A percentile compares a stretch with the other conserved stretches of the same genome.
phyloP scores from a whole-genome alignment of 2,329 filamentous ascomycete species.

The Triangularia setosa region DNA sequence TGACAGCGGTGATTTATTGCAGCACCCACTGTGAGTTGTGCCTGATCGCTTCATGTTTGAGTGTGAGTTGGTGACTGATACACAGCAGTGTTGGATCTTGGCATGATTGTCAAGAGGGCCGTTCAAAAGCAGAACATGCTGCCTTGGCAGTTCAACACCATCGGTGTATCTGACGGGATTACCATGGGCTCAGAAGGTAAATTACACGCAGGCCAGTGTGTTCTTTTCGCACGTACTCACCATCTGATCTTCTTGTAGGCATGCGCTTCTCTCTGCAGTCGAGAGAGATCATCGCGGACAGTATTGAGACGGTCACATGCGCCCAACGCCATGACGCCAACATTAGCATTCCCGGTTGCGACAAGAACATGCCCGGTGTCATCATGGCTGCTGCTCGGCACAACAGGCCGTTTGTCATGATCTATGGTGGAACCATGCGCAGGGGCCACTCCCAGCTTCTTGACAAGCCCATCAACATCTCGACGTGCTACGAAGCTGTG shows the following conservation, averaged over 20 bases:
- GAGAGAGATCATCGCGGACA: constrained; percentile 89
- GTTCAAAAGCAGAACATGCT: constrained; percentile 82
- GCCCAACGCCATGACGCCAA: constrained; percentile 92
- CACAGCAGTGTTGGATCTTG: constrained; percentile 71
- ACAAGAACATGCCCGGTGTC: constrained; percentile 96
- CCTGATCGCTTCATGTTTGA: not conserved
- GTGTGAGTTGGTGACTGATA: constrained; percentile 24
- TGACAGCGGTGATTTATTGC: constrained; percentile 6
- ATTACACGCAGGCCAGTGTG: constrained; percentile 18
- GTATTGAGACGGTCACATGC: constrained; percentile 87
- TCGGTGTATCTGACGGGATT: constrained; percentile 85
- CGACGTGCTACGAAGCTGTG: constrained; percentile 81
- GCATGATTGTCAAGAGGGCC: constrained; percentile 79
- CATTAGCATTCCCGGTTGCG: constrained; percentile 88
- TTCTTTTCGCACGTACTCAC: not conserved
- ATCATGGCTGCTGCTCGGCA: constrained; percentile 87
- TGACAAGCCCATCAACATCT: constrained; percentile 78
- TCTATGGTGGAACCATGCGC: constrained; percentile 88
- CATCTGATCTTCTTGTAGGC: constrained; percentile 46
- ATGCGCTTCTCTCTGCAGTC: constrained; percentile 93
- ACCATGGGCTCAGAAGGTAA: constrained; percentile 90
- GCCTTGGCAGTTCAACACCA: constrained; percentile 90
- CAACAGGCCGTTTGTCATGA: constrained; percentile 90
- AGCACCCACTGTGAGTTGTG: constrained; percentile 27
- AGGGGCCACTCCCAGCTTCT: constrained; percentile 79